Base-by-base conservation (phyloP, 306 rosid species). In the Sphenostylis stenocarpa region DNA sequence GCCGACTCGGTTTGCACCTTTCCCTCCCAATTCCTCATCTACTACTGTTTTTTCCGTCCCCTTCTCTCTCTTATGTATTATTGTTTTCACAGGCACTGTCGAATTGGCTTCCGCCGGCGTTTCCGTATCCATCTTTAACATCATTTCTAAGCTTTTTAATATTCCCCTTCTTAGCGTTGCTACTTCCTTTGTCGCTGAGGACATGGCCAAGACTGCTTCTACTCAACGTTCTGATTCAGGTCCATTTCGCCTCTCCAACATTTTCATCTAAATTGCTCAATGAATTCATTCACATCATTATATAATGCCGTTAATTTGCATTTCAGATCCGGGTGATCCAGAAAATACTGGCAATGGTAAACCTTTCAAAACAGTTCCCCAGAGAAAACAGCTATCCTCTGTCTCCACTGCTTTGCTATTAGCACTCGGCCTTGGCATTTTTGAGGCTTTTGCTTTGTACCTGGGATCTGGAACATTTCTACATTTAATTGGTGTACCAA, bases 51-150 rank as follows among this genome's bases (percentile, higher is more conserved):
- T 3, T 2, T 55, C 12, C 9, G 29, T 21, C 51, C 4, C 9
- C 75, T 73, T 79, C n/a, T 14, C n/a, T 14, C 1, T 39, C 4
- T 72, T 51, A 7, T 51, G 13, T 3, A 0, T 51, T n/a, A 38
- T 38, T 7, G 5, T 2, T 5, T 47, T 73, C 56, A 16, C 61
- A 94, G 98, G 98, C 47, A 85, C 97, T 12, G 14, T 95, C 49
- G 90, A 92, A 76, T 86, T 95, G 88, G 97, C 96, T 78, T 87
- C 99, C 66, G 97, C 99, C n/a, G 99, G 96, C 79, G 88, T 95
- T 80, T 95, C 99, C 24, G 45, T 90, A 17, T 87, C 93, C 84
- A 91, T 92, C 74, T 92, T 95, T 83, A 95, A 92, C 85, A 89
- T 89, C 77, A 39, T 92, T 45, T 90, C 99, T 3, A 92, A 95